Base-by-base conservation (phyloP, 2,329 filamentous ascomycete species). In the Cladosporium oxysporum region DNA sequence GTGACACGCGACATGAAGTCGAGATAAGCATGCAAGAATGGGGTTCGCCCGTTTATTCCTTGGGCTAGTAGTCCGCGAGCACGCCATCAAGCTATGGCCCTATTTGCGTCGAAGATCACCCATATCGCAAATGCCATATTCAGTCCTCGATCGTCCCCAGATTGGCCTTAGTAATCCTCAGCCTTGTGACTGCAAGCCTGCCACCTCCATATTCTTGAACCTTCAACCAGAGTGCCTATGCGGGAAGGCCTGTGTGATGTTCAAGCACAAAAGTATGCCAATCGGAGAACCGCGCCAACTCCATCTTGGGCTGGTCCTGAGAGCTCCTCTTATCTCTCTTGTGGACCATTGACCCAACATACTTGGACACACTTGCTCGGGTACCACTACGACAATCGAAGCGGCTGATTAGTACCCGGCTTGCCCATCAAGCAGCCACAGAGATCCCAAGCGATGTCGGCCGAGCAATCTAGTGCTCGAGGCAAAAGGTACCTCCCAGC, bases 11-110 rank as follows among this genome's bases (percentile, higher is more conserved):
- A 63, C 61, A 44, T 47, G 61, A 63, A 28, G 61, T 63, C 61
- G 50, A 63, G 61, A 63, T 57, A 63, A 63, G 61, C 61, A 63
- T 57, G 35, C 12, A 52, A 21, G 29, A 35, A 33, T 62, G 59
- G 57, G 59, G 59, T 62, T 62, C 61, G 61, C 57, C 60, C 61
- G 61, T 63, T 57, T 29, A 63, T 63, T 63, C 61, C 61, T 41
- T 57, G 35, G 50, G 37, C 50, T 63, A 63, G 61, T 35, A 63
- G 35, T 52, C 37, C 55, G 33, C 23, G 44, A 66, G 65, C 61
- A 66, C 61, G 65, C 65, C 53, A 66, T 64, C 52, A 47, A 35
- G 61, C 61, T 57, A 49, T 44, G 55, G 50, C 61, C 61, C 53
- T 47, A 35, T 35, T 33, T 62, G 44, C 31, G 29, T 37, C 59